Evolutionary conservation across 805 yeast genomes (phyloP), one percentile per base, ranked within the genome.

Genomic region (Danielozyma ontarioensis): DNA sequence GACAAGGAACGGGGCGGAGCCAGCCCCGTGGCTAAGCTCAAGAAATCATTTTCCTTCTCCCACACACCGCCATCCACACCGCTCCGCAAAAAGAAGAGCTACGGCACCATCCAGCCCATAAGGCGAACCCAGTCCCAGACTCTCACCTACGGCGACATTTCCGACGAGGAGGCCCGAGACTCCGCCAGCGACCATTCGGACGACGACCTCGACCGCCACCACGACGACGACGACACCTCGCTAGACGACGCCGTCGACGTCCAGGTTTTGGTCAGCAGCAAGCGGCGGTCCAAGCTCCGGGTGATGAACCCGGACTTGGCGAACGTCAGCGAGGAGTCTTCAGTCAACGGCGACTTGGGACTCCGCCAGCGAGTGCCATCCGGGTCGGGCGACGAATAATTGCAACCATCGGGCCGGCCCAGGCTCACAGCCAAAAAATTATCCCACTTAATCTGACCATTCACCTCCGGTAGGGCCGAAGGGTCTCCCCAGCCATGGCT

Each of bases 261-360:
- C 2, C 89, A 82, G 53, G 82, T 82, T 6, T 55, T 82, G 39
- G 87, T 82, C 5, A 74, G 83, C 39, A 75, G 83, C 12, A 75
- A 74, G 48, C 61, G 87, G 43, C 60, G 84, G 37, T 69, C 81
- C 1, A 69, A 70, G 33, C 58, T 82, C 28, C 54, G 82, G 23
- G 75, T 82, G 24, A 68, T 76, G 29, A 82, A 82, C 46, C 89
- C 89, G 0, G 83, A 76, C 44, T 14, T 41, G 11, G 22, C 6
- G 22, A 19, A 19, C n/a, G n/a, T n/a, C n/a, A n/a, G n/a, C n/a
- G n/a, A n/a, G n/a, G n/a, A n/a, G n/a, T n/a, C n/a, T n/a, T n/a
- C n/a, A n/a, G n/a, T n/a, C n/a, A n/a, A n/a, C n/a, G n/a, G n/a
- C n/a, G n/a, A n/a, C n/a, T n/a, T n/a, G n/a, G n/a, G n/a, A n/a